These are phyloP conservation scores for Tardiomyces blankii DNA, from an alignment of 1,139 yeast genomes.

Conservation along the genomic window DNA sequence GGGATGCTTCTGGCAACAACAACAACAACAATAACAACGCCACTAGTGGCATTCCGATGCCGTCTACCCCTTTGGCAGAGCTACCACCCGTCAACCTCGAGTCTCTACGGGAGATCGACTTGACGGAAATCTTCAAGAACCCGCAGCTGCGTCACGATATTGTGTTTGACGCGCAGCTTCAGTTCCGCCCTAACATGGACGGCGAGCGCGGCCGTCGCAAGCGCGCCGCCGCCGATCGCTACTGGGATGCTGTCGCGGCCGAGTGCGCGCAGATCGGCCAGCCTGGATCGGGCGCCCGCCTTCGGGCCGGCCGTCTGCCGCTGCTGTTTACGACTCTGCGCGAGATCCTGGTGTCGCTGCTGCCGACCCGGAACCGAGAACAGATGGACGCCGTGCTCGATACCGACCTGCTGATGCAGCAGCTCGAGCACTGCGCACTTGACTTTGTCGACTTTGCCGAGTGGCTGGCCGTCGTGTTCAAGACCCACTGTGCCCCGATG, in stretches of 20 bases:
- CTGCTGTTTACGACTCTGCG: constrained; percentile 64
- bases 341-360: constrained; percentile 60
- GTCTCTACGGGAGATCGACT: constrained; percentile 74
- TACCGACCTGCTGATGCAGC: constrained; percentile 66
- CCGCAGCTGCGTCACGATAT: constrained; percentile 92
- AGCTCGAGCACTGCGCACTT: constrained; percentile 54
- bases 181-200: constrained; percentile 83
- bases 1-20: no score
- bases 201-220: constrained; percentile 83
- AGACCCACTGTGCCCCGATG: constrained; percentile 91
- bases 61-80: constrained; percentile 25
- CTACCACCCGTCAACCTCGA: constrained; percentile 84
- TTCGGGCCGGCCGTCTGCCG: constrained; percentile 40
- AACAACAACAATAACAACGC: no score
- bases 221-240: constrained; percentile 62
- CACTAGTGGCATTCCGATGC: constrained; percentile 2
- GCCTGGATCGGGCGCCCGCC: not conserved
- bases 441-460: constrained; percentile 59
- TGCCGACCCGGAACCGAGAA: constrained; percentile 69
- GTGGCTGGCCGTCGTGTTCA: constrained; percentile 63
- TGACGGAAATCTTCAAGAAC: constrained; percentile 80
- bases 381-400: constrained; percentile 68
- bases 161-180: constrained; percentile 83
- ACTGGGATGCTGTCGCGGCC: constrained; percentile 67
- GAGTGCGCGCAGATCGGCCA: constrained; percentile 34